Base-by-base conservation (phyloP, 139 green algal genomes). In the Picochlorum sp. region DNA sequence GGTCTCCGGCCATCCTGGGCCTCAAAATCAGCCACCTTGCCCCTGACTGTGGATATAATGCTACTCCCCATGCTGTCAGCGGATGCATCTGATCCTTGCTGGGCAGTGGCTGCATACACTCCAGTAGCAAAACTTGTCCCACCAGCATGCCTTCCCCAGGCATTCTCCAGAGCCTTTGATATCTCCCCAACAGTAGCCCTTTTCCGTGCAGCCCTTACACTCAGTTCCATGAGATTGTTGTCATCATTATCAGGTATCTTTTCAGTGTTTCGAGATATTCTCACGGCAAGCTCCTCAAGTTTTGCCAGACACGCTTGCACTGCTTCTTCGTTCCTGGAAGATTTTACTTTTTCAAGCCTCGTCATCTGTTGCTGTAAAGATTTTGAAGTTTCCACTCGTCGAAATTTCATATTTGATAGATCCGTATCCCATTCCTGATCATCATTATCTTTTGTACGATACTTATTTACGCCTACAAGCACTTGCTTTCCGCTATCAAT, bases 401-500 rank as follows among this genome's bases (percentile, higher is more conserved):
- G n/a, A n/a, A n/a, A n/a, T n/a, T n/a, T n/a, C n/a, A n/a, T n/a
- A n/a, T n/a, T n/a, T n/a, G n/a, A n/a, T n/a, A n/a, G n/a, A n/a
- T n/a, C 62, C 31, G 84, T 59, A 14, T 68, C 69, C 14, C 69
- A 14, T 9, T 14, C 55, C 36, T 47, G 39, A 47, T 47, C 18
- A 47, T 85, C 62, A 30, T 51, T 25, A 40, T 47, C 39, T 22
- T 32, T 56, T 36, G 33, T 36, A 33, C 40, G 45, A 33, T 85
- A 86, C 60, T 87, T 86, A 64, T 86, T 86, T 20, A 86, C 79
- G 7, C 76, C 79, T 22, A 86, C 78, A 10, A 87, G 69, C 25
- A 83, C 74, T 54, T 86, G 76, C 28, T 33, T 50, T 36, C 76
- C 76, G 43, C 58, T 76, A 64, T 87, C 80, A 28, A 87, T 80